Percentiles rank a stretch among this genome's conserved stretches.
Conservation (phyloP, 106 monocot genomes). For the Phalaenopsis equestris region DNA sequence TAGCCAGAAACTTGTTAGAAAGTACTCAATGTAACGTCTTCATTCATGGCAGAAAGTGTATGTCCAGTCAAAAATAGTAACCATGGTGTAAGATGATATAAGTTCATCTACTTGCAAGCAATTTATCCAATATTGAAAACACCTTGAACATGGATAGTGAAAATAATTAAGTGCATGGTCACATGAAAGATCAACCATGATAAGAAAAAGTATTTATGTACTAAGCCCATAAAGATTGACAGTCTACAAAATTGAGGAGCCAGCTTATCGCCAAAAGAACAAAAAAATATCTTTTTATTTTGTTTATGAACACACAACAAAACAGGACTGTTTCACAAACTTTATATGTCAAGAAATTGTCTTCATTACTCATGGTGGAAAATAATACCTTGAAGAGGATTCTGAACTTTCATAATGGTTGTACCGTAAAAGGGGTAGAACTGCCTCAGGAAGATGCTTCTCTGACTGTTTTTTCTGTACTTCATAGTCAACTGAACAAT, state of each 20-base stretch:
- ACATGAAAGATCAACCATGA: no score
- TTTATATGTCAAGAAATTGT: not conserved
- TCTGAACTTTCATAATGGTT: slow-evolving; percentile 51
- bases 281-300: not conserved
- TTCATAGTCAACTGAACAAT: slow-evolving; percentile 15
- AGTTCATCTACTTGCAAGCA: no score
- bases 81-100: no score
- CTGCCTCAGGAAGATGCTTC: slow-evolving; percentile 30
- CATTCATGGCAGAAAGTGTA: not conserved
- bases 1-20: not conserved
- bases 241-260: no score
- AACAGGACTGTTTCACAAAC: not conserved
- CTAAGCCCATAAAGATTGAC: no score
- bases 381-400: slow-evolving; percentile 54
- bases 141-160: no score
- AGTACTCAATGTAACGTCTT: not conserved
- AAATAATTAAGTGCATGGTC: no score
- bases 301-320: not conserved
- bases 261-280: not conserved
- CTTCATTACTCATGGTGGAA: not conserved
- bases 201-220: no score
- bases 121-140: no score
- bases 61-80: not conserved
- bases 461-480: slow-evolving; percentile 17
- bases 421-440: slow-evolving; percentile 57